Conservation (phyloP, 108 stramenopile species). For the Hondaea fermentalgiana region DNA sequence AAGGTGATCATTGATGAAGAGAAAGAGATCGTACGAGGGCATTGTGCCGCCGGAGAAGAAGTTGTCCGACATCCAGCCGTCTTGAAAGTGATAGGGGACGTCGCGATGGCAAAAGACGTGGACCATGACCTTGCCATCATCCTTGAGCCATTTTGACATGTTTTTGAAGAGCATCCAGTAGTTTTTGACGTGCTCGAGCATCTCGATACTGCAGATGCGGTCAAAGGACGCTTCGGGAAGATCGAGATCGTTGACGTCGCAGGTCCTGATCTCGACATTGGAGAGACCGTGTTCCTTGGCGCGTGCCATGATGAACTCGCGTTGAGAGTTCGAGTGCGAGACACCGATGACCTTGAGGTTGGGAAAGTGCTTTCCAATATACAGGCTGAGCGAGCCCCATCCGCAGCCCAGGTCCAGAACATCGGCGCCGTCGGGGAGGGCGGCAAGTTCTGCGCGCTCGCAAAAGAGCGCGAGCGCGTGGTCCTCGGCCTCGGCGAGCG, state of each 20-base stretch:
- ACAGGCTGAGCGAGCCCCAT: slow-evolving; percentile 88
- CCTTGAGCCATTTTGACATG: slow-evolving; percentile 64
- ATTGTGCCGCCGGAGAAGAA: slow-evolving; percentile 79
- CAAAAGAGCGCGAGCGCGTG: slow-evolving; percentile 76
- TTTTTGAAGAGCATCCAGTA: slow-evolving; percentile 69
- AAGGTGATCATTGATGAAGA: slow-evolving; percentile 70
- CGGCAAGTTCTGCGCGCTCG: slow-evolving; percentile 65
- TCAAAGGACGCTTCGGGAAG: slow-evolving; percentile 46
- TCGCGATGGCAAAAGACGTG: slow-evolving; percentile 86
- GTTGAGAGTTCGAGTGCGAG: slow-evolving; percentile 72
- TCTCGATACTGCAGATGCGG: slow-evolving; percentile 79
- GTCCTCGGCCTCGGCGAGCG: slow-evolving; percentile 67
- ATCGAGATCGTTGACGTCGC: slow-evolving; percentile 60
- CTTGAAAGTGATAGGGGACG: slow-evolving; percentile 76
- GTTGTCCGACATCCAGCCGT: slow-evolving; percentile 82
- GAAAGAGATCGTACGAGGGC: slow-evolving; percentile 79
- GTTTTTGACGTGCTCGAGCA: slow-evolving; percentile 98
- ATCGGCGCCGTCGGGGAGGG: slow-evolving; percentile 64
- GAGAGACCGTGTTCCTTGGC: slow-evolving; percentile 67
- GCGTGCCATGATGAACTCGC: slow-evolving; percentile 69
- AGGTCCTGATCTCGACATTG: slow-evolving; percentile 76
- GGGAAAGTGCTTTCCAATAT: slow-evolving; percentile 46
- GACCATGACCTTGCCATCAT: slow-evolving; percentile 72
- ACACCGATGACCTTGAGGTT: slow-evolving; percentile 46
- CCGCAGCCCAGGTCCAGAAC: slow-evolving; percentile 71